Conservation (phyloP, 1,139 yeast genomes). For the Yamadazyma diospyri region DNA sequence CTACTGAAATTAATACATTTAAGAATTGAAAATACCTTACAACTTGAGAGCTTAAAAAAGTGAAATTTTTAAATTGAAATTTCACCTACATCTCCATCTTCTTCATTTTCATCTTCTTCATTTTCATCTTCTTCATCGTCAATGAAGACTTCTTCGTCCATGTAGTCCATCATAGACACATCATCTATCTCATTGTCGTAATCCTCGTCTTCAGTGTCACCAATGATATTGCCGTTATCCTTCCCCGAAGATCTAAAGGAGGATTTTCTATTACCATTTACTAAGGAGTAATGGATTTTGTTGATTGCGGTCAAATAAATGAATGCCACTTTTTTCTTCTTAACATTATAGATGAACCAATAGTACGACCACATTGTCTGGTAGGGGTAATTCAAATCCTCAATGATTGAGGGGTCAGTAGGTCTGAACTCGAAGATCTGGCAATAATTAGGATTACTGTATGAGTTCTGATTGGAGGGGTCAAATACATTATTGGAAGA, state of each 20-base stretch:
- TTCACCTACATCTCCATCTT: slow-evolving; percentile 22
- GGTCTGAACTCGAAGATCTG: slow-evolving; percentile 77
- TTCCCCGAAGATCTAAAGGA: slow-evolving; percentile 15
- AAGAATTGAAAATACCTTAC: too few relatives aligned
- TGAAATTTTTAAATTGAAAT: too few relatives aligned
- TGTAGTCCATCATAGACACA: slow-evolving; percentile 18
- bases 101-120: slow-evolving; percentile 26
- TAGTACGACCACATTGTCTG: slow-evolving; percentile 86
- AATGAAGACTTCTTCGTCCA: slow-evolving; percentile 26
- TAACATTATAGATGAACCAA: slow-evolving; percentile 91
- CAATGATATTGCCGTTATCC: slow-evolving; percentile 11
- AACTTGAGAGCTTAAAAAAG: too few relatives aligned
- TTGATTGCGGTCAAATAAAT: slow-evolving; percentile 54
- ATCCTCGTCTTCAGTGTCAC: slow-evolving; percentile 18
- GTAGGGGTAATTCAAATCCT: slow-evolving; percentile 60
- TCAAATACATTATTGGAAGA: slow-evolving; percentile 7
- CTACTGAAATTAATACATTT: too few relatives aligned
- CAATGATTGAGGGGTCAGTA: slow-evolving; percentile 72
- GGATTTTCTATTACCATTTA: slow-evolving; percentile 23
- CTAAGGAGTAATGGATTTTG: slow-evolving; percentile 35
- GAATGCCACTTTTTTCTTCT: slow-evolving; percentile 87
- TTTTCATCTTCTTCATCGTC: slow-evolving; percentile 25
- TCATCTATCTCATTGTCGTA: slow-evolving; percentile 22
- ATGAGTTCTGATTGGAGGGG: slow-evolving; percentile 5
- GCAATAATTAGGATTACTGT: slow-evolving; percentile 46